Percentiles rank a stretch among this genome's conserved stretches.
These are phyloP conservation scores for Sisymbrium irio DNA, from an alignment of 345 rosid genomes.

Conservation along the genomic window DNA sequence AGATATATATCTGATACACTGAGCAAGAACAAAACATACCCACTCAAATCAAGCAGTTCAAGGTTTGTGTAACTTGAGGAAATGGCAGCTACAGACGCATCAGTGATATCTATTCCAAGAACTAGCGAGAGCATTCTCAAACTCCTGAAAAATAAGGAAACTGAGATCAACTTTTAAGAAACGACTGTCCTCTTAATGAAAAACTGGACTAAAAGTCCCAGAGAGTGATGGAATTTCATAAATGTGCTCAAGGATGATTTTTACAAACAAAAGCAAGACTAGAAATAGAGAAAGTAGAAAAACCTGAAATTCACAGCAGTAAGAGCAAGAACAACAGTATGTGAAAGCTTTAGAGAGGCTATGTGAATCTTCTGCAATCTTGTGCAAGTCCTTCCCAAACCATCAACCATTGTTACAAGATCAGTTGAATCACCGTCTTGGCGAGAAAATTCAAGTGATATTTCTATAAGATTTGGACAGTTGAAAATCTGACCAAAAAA, in stretches of 20 bases:
- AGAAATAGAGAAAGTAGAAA: slow-evolving; percentile 5
- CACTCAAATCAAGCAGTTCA: slow-evolving; percentile 95
- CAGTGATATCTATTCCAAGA: slow-evolving; percentile 84
- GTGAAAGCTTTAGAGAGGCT: slow-evolving; percentile 79
- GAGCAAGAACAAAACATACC: slow-evolving; percentile 54
- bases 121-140: slow-evolving; percentile 93
- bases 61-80: slow-evolving; percentile 68
- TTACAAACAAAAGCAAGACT: neutral
- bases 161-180: slow-evolving; percentile 5
- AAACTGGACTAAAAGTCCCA: neutral
- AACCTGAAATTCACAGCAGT: slow-evolving; percentile 84
- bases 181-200: neutral
- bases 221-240: neutral
- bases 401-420: slow-evolving; percentile 61
- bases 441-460: slow-evolving; percentile 79
- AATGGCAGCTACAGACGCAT: slow-evolving; percentile 94
- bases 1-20: neutral
- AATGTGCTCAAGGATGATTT: neutral
- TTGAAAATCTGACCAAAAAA: slow-evolving; percentile 50
- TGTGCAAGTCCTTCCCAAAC: slow-evolving; percentile 72
- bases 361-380: slow-evolving; percentile 80
- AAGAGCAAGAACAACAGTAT: slow-evolving; percentile 80
- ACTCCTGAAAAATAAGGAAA: slow-evolving; percentile 45
- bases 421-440: slow-evolving; percentile 79
- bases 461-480: slow-evolving; percentile 79